These are phyloP conservation scores for Tricholoma terreum DNA, from an alignment of 768 basidiomycete species.

Conservation along the genomic window DNA sequence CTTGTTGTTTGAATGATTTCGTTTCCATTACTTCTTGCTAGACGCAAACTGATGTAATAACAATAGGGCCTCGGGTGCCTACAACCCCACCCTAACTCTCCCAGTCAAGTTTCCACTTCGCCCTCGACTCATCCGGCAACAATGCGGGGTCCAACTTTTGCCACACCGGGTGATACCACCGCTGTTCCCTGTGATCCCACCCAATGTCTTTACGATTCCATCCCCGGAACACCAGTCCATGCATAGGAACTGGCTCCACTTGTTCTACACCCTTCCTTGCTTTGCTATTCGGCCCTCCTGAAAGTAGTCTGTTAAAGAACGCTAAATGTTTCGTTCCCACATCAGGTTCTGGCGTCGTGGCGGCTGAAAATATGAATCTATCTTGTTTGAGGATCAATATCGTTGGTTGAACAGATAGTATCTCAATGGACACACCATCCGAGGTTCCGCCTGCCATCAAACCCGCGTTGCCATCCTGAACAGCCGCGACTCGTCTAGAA, in stretches of 20 bases:
- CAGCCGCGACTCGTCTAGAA: too few species aligned
- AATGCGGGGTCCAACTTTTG: neutral
- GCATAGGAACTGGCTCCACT: neutral
- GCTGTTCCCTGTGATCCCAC: neutral
- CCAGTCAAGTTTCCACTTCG: neutral
- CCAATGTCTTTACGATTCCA: neutral
- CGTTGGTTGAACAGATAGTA: neutral
- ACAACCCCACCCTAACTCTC: neutral
- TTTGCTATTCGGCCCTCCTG: neutral
- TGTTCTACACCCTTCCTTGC: neutral
- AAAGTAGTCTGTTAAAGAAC: neutral
- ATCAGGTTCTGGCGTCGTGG: neutral
- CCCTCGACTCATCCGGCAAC: neutral
- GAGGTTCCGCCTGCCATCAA: neutral
- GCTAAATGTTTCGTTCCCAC: neutral
- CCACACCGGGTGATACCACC: neutral
- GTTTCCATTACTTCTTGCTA: too few species aligned
- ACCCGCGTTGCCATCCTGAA: neutral
- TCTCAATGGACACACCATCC: neutral
- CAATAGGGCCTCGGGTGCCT: too few species aligned
- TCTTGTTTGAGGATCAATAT: neutral
- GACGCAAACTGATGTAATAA: too few species aligned
- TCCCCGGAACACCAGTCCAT: neutral
- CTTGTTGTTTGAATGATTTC: too few species aligned
- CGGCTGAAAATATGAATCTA: neutral